Evolutionary conservation across 2,329 filamentous ascomycete genomes (phyloP).

Genomic region (Ceratocystis destructans): DNA sequence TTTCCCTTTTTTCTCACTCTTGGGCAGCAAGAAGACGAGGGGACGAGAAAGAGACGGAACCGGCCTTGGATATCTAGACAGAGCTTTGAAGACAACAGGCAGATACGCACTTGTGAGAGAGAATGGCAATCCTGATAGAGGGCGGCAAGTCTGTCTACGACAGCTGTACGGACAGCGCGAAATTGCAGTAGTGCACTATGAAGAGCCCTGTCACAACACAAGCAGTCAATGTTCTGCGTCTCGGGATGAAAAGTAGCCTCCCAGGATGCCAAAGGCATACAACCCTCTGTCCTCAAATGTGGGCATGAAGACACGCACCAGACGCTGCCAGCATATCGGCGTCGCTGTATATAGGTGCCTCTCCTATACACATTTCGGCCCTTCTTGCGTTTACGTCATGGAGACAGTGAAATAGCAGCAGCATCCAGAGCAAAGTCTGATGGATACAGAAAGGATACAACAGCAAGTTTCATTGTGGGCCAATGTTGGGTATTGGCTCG

Average conservation of each 20-base stretch:
- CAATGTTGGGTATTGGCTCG: neutral
- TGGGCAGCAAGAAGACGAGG: neutral
- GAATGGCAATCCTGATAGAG: too few species aligned
- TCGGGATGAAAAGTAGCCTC: too few species aligned
- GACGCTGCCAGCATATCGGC: neutral
- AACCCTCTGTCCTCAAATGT: neutral
- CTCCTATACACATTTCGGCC: neutral
- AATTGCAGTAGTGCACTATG: too few species aligned
- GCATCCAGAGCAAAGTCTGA: neutral
- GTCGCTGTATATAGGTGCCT: neutral
- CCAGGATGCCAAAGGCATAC: neutral
- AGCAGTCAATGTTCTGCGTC: too few species aligned
- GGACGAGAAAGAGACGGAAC: neutral
- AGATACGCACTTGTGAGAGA: too few species aligned
- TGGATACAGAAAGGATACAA: neutral
- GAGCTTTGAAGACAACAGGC: neutral
- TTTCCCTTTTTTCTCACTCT: neutral
- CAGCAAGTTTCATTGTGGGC: neutral
- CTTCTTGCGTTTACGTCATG: slow-evolving; percentile 1
- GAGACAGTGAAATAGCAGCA: neutral
- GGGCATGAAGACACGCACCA: neutral
- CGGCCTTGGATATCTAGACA: neutral
- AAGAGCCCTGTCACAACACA: too few species aligned
- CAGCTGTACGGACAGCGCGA: too few species aligned
- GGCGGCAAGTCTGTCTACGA: too few species aligned